Percentiles rank a stretch among this genome's conserved stretches.
These are phyloP conservation scores for Salix udensis DNA, from an alignment of 345 rosid species.

Conservation along the genomic window DNA sequence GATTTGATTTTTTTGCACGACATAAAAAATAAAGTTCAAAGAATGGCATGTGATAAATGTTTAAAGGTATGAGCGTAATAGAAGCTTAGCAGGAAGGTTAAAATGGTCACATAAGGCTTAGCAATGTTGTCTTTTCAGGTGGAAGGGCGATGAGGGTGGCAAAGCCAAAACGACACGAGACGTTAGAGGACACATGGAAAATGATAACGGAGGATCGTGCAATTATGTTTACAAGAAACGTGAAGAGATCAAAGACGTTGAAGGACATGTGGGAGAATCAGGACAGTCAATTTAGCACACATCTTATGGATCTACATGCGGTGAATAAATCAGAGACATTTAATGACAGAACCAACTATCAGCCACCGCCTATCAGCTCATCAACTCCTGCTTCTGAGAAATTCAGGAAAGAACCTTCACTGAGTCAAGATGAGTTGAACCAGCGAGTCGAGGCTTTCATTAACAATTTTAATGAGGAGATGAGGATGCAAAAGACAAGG, in stretches of 20 bases:
- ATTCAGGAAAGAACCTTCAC: constrained; percentile 58
- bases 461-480: constrained; percentile 71
- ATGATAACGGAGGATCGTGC: constrained; percentile 64
- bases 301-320: constrained; percentile 14
- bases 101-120: background rate
- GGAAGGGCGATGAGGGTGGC: constrained; percentile 48
- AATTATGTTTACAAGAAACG: constrained; percentile 60
- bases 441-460: constrained; percentile 80
- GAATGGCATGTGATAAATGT: background rate
- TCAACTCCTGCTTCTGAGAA: constrained; percentile 28
- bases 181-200: constrained; percentile 80
- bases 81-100: background rate
- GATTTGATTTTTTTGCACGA: background rate
- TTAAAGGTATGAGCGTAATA: background rate
- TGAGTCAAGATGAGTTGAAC: constrained; percentile 84
- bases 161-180: constrained; percentile 51
- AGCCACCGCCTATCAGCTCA: constrained; percentile 16
- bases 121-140: constrained; percentile 8
- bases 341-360: constrained; percentile 55
- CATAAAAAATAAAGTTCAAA: background rate
- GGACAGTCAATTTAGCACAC: constrained; percentile 5
- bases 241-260: constrained; percentile 47
- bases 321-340: constrained; percentile 63
- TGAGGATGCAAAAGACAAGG: constrained; percentile 81
- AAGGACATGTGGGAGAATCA: constrained; percentile 37